Percentiles rank a stretch among this genome's conserved stretches.
These are phyloP conservation scores for Epichloe brachyelytri DNA, from an alignment of 2,329 filamentous ascomycete genomes.

Conservation along the genomic window DNA sequence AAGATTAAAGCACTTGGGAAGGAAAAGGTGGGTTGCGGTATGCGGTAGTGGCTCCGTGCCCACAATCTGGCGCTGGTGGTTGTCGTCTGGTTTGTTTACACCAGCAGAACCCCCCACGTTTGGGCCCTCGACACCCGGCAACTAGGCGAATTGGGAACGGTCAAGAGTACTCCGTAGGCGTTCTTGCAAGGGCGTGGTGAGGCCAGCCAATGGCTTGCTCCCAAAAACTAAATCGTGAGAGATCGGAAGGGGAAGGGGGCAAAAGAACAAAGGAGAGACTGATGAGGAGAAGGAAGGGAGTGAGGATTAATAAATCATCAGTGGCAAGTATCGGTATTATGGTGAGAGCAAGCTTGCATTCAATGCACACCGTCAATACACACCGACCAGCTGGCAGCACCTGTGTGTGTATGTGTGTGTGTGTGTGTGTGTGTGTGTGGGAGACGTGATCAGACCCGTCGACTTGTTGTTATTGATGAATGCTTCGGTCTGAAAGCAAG, in stretches of 20 bases:
- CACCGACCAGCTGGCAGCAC: constrained; percentile 1
- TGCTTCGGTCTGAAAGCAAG: too few species aligned
- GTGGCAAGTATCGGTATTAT: not conserved
- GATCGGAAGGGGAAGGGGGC: not conserved
- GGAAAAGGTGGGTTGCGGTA: constrained; percentile 1
- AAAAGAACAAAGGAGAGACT: not conserved
- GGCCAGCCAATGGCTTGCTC: not conserved
- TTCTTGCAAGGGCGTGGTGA: not conserved
- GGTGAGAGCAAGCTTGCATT: not conserved
- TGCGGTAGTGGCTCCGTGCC: constrained; percentile 1
- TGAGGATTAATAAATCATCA: not conserved
- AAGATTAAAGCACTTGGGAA: not conserved
- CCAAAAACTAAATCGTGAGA: not conserved
- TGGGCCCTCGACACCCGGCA: not conserved
- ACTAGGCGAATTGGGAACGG: not conserved
- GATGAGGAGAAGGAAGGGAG: not conserved
- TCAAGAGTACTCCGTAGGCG: too few species aligned
- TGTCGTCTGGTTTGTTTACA: not conserved
- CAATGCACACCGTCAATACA: not conserved
- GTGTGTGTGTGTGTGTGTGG: not conserved
- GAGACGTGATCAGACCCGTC: too few species aligned
- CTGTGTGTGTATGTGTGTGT: not conserved
- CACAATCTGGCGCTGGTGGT: not conserved
- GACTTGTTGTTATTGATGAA: not conserved
- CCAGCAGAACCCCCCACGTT: not conserved